Evolutionary conservation across 129 eudicot genomes (phyloP).

Genomic region (Saussurea involucrata): DNA sequence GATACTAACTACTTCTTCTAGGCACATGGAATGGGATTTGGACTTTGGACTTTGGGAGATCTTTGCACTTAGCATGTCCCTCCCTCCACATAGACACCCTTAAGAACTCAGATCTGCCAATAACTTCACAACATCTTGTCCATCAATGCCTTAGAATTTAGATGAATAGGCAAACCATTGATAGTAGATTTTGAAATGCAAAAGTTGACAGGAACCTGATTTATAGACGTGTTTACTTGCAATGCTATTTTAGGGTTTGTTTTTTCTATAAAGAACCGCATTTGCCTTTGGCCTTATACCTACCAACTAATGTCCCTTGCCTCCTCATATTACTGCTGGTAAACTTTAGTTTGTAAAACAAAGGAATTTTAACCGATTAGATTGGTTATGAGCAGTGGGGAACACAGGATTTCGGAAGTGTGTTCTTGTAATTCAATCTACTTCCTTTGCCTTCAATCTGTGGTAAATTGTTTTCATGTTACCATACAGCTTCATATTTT

Average conservation of each 20-base stretch:
- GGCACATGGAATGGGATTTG: neutral
- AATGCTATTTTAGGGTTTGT: neutral
- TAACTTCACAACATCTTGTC: neutral
- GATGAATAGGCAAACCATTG: neutral
- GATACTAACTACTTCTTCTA: neutral
- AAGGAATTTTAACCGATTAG: neutral
- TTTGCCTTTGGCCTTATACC: neutral
- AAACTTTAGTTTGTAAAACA: neutral
- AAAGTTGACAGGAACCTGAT: neutral
- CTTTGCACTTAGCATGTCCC: neutral
- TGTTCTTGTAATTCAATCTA: neutral
- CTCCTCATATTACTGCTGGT: neutral
- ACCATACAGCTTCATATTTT: neutral
- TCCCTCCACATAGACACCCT: neutral
- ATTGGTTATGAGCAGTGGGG: neutral
- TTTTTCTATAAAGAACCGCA: neutral
- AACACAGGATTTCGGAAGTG: neutral
- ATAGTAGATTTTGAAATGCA: neutral
- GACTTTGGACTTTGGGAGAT: neutral
- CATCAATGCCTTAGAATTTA: neutral
- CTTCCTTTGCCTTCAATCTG: neutral
- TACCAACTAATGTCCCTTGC: neutral
- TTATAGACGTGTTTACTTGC: neutral
- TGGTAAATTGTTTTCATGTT: neutral
- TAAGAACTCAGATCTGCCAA: neutral